These are phyloP conservation scores for Rhodosporidiobolus sp. DNA, from an alignment of 768 basidiomycete genomes.

Conservation along the genomic window DNA sequence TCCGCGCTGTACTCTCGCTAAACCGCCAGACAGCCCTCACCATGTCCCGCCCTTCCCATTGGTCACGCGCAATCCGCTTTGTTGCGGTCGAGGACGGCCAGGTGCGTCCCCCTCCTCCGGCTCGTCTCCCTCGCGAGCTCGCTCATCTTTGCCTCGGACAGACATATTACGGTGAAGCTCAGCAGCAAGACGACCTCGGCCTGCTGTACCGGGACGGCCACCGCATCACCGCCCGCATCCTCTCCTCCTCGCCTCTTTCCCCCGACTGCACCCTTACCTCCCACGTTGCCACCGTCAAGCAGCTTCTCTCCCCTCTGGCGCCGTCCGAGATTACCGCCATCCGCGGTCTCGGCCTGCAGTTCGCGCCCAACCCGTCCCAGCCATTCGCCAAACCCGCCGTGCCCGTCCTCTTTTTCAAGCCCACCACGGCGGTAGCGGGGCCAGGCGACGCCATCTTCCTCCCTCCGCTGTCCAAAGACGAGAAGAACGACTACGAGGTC, in stretches of 20 bases:
- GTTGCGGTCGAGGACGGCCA: conserved; percentile 31
- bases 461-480: conserved; percentile 33
- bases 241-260: neutral
- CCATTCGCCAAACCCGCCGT: conserved; percentile 30
- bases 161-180: conserved; percentile 29
- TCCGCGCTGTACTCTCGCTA: neutral
- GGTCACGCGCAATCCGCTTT: conserved; percentile 29
- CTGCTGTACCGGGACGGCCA: neutral
- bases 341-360: conserved; percentile 33
- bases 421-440: conserved; percentile 44
- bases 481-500: conserved; percentile 47
- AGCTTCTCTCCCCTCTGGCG: conserved; percentile 27
- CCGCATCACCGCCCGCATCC: conserved; percentile 12
- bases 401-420: conserved; percentile 48
- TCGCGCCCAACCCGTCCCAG: neutral
- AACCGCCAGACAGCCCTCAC: neutral
- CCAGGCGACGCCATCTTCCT: conserved; percentile 46
- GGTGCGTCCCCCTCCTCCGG: neutral
- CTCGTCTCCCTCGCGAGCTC: neutral
- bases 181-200: conserved; percentile 24
- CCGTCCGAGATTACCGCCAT: conserved; percentile 12
- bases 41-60: neutral
- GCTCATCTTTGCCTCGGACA: neutral
- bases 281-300: conserved; percentile 13
- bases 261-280: neutral